Base-by-base conservation (phyloP, 257 asterid genomes). In the Penstemon davidsonii region DNA sequence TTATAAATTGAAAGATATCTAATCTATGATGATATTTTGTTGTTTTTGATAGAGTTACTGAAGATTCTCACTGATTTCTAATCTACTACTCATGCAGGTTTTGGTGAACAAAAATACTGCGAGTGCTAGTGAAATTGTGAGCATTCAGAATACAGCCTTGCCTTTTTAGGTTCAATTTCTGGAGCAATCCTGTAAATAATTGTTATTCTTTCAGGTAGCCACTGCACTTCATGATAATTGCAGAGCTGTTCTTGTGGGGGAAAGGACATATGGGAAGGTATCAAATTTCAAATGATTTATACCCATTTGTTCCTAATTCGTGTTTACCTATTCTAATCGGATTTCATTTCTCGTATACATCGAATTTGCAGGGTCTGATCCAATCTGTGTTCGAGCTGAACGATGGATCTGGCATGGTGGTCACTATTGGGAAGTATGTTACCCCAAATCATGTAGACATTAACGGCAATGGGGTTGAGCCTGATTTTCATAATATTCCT, bases 221-320 rank as follows among this genome's bases (percentile, higher is more conserved):
- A 90, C 97, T 54, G 99, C 99, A 47, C 96, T 94, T 84, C 99
- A 94, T 68, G 99, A 94, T 80, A 94, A 94, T 81, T 94, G 99
- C 67, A 84, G 84, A 85, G 99, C 99, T 67, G 91, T 88, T 75
- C 97, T 94, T 72, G 99, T 90, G 58, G 99, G 99, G 62, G 97
- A 94, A 53, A 87, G 87, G 86, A 94, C 99, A 19, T 94, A 85
- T 56, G 99, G 99, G 68, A 94, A 94, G 96, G 99, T 90, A 64
- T 64, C 62, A 55, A 74, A 13, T 64, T 46, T 46, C 66, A 67
- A 77, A 54, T n/a, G 13, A 36, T 63, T 66, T 5, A 25, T 64
- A 54, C 43, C 43, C 70, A 50, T 39, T 64, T 60, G 18, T 49
- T 44, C 12, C 9, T 39, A 38, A 50, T 41, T 19, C 12, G 40